A percentile compares a stretch with the other conserved stretches of the same genome.
phyloP scores from a whole-genome alignment of 306 rosid species.

The Elaeagnus macrophylla region DNA sequence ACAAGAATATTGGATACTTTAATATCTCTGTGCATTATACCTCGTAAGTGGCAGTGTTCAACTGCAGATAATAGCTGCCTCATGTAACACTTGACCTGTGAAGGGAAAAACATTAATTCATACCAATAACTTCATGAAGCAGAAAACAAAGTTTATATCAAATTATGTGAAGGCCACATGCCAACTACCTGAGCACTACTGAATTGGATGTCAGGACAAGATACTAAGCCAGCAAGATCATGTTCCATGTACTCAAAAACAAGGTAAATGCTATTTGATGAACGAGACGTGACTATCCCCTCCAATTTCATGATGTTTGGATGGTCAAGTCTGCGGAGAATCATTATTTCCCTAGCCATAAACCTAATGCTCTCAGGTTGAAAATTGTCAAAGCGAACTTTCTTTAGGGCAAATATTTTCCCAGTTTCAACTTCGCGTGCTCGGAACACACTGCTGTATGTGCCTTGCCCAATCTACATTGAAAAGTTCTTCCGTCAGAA shows the following conservation, averaged over 20 bases:
- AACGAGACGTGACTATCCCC: constrained; percentile 67
- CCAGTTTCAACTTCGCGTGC: constrained; percentile 83
- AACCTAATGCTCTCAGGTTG: constrained; percentile 91
- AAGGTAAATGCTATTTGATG: constrained; percentile 80
- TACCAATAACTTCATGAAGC: background rate
- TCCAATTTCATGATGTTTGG: constrained; percentile 93
- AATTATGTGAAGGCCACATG: too few relatives aligned
- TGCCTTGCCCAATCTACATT: constrained; percentile 91
- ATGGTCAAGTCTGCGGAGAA: constrained; percentile 87
- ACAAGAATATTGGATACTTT: constrained; percentile 86
- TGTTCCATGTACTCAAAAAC: constrained; percentile 99
- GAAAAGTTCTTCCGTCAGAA: background rate
- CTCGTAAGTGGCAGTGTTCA: constrained; percentile 94
- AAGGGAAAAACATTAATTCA: background rate
- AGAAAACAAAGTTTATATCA: background rate
- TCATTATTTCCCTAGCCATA: constrained; percentile 89
- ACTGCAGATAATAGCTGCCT: constrained; percentile 85
- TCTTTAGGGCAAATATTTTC: constrained; percentile 78
- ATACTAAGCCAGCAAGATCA: constrained; percentile 90
- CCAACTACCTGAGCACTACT: constrained; percentile 47
- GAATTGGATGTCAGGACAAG: constrained; percentile 60
- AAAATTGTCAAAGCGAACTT: constrained; percentile 82
- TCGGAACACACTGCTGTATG: constrained; percentile 91
- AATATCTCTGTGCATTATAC: constrained; percentile 87
- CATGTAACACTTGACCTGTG: constrained; percentile 85